Percentiles rank a stretch among this genome's conserved stretches.
Conservation (phyloP, 2,329 filamentous ascomycete genomes). For the Rhynchosporium secalis region DNA sequence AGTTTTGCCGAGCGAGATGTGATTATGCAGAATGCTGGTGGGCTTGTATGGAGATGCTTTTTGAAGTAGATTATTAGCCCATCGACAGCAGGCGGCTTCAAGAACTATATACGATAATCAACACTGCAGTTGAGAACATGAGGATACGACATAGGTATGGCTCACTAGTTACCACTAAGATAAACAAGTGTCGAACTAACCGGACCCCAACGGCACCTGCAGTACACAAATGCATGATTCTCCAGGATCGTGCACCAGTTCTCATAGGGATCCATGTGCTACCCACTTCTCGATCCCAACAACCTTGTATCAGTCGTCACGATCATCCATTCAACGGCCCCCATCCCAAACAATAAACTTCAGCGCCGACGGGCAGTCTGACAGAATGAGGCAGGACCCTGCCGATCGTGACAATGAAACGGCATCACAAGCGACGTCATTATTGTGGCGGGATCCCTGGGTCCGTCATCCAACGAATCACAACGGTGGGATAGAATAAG, state of each 20-base stretch:
- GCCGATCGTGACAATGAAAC: slow-evolving; percentile 25
- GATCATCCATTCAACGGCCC: slow-evolving; percentile 17
- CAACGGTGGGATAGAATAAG: background rate
- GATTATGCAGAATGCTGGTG: too few relatives aligned
- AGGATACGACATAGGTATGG: background rate
- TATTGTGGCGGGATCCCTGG: slow-evolving; percentile 12
- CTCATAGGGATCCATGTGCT: slow-evolving; percentile 5
- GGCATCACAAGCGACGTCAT: slow-evolving; percentile 25
- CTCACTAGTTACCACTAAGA: background rate
- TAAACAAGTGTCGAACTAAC: background rate
- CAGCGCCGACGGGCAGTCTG: background rate
- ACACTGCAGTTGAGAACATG: background rate
- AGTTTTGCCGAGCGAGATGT: too few relatives aligned
- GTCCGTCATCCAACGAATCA: background rate
- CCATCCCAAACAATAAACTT: background rate
- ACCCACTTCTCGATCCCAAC: slow-evolving; percentile 12
- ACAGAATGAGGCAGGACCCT: slow-evolving; percentile 20
- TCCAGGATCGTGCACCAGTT: background rate
- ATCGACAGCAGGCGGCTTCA: too few relatives aligned
- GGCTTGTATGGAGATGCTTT: too few relatives aligned
- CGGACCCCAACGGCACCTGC: slow-evolving; percentile 10
- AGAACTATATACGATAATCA: too few relatives aligned
- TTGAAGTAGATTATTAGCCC: too few relatives aligned
- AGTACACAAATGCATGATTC: background rate
- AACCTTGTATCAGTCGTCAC: slow-evolving; percentile 14